Conservation (phyloP, 352 stramenopile genomes). For the Phytophthora tubulina region DNA sequence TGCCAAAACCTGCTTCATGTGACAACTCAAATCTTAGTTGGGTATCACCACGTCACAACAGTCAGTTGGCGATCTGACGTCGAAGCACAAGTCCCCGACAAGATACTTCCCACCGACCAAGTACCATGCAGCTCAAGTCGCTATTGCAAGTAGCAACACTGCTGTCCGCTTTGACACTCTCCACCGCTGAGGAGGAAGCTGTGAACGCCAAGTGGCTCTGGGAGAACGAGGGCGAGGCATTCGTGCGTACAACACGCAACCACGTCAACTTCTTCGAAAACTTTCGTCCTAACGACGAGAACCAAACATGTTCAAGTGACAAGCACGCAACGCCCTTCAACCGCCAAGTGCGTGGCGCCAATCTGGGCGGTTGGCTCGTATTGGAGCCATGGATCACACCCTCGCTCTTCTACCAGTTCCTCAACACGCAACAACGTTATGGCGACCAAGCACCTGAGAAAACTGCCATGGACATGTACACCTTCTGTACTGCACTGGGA, state of each 20-base stretch:
- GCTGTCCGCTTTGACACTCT: not conserved
- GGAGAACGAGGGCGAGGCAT: slow-evolving; percentile 61
- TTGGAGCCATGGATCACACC: slow-evolving; percentile 41
- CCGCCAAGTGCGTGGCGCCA: slow-evolving; percentile 34
- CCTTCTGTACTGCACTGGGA: slow-evolving; percentile 62
- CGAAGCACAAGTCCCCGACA: slow-evolving; percentile 2
- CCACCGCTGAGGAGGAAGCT: not conserved
- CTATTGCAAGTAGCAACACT: slow-evolving; percentile 13
- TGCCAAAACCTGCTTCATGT: too few relatives aligned
- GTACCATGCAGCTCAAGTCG: slow-evolving; percentile 18
- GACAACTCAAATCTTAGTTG: too few relatives aligned
- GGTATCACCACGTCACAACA: not conserved
- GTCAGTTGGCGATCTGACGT: slow-evolving; percentile 31
- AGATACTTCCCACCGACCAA: not conserved
- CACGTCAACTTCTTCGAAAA: slow-evolving; percentile 51
- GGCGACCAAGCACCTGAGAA: slow-evolving; percentile 80
- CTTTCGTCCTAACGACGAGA: slow-evolving; percentile 60
- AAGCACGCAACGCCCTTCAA: slow-evolving; percentile 39
- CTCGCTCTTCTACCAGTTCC: slow-evolving; percentile 44
- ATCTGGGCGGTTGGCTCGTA: slow-evolving; percentile 39
- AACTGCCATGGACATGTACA: slow-evolving; percentile 93
- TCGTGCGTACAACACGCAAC: slow-evolving; percentile 33
- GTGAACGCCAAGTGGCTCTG: slow-evolving; percentile 65
- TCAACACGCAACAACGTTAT: slow-evolving; percentile 75
- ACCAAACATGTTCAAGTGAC: slow-evolving; percentile 39